Evolutionary conservation across 495 filamentous ascomycete species (phyloP).

Genomic region (Penicillium diatomitis): DNA sequence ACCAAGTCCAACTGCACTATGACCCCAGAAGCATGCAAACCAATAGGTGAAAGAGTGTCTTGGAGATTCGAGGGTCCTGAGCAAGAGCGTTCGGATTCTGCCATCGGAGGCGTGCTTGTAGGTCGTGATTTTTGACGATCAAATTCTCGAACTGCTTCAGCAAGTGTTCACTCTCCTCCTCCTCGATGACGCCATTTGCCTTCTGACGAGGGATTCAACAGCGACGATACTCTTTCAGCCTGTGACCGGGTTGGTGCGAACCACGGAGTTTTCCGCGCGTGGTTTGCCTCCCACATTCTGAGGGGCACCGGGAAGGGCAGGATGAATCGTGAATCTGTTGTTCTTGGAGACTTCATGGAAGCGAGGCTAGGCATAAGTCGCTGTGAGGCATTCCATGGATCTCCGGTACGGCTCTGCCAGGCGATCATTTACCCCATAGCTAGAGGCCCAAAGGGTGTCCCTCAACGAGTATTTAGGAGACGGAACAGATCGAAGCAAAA

Average conservation of each 20-base stretch:
- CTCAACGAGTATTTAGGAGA: background rate
- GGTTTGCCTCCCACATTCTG: conserved; percentile 58
- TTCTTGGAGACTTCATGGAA: conserved; percentile 50
- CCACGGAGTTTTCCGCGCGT: conserved; percentile 56
- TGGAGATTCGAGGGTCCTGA: too few relatives aligned
- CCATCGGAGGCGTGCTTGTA: conserved; percentile 67
- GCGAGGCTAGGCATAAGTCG: conserved; percentile 51
- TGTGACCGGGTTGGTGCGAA: conserved; percentile 78
- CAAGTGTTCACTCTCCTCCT: conserved; percentile 54
- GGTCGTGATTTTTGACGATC: conserved; percentile 68
- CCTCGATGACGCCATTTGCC: conserved; percentile 52
- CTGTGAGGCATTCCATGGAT: conserved; percentile 62
- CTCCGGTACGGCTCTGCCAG: conserved; percentile 53
- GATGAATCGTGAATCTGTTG: conserved; percentile 48
- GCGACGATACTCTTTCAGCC: conserved; percentile 73
- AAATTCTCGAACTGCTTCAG: conserved; percentile 54
- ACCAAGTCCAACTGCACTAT: conserved; percentile 55
- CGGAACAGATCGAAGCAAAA: background rate
- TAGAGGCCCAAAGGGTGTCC: conserved; percentile 70
- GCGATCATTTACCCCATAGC: conserved; percentile 73
- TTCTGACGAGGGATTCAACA: conserved; percentile 49
- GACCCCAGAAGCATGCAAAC: conserved; percentile 47
- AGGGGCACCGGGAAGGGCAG: conserved; percentile 50
- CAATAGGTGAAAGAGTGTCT: conserved; percentile 23
- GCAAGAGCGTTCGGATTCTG: conserved; percentile 47